phyloP scores from a whole-genome alignment of 768 basidiomycete species.

The Suillus luteus region DNA sequence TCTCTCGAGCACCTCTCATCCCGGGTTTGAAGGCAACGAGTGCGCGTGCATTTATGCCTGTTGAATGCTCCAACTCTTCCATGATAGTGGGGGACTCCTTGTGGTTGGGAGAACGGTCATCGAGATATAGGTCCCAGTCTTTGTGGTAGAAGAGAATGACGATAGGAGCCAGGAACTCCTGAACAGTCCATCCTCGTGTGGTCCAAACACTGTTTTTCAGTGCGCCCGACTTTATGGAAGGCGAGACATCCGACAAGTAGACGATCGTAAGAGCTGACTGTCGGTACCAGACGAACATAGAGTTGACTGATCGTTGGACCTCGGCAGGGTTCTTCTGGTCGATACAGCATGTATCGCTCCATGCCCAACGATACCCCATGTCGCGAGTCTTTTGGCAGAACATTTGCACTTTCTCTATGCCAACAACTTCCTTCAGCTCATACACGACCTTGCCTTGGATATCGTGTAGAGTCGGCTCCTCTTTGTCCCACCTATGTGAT shows the following conservation, averaged over 20 bases:
- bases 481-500: not conserved
- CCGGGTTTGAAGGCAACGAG: not conserved
- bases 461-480: not conserved
- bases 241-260: not conserved
- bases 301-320: conserved; percentile 1
- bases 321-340: not conserved
- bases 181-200: not conserved
- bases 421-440: not conserved
- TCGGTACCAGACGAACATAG: not conserved
- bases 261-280: not conserved
- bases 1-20: not conserved
- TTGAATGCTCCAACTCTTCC: not conserved
- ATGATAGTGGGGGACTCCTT: not conserved
- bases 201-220: not conserved
- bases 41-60: not conserved
- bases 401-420: not conserved
- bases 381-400: not conserved
- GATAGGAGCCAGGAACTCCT: not conserved
- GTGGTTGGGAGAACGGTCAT: not conserved
- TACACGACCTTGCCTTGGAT: not conserved
- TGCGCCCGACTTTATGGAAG: not conserved
- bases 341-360: not conserved
- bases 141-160: not conserved
- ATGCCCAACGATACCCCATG: not conserved
- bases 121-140: not conserved